These are phyloP conservation scores for Chalara sp. DNA, from an alignment of 2,329 filamentous ascomycete species.

Conservation along the genomic window DNA sequence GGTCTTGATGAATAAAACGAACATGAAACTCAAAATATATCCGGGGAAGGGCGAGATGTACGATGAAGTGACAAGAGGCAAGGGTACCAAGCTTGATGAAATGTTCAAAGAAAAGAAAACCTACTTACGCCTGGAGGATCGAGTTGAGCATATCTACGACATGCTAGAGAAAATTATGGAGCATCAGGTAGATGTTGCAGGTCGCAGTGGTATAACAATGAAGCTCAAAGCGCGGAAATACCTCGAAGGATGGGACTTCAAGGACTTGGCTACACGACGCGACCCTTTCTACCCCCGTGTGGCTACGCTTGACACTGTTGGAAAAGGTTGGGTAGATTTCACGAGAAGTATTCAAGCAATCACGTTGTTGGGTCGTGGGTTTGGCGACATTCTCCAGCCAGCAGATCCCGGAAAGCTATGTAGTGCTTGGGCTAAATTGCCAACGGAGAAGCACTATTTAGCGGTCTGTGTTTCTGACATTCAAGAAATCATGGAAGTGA, in stretches of 20 bases:
- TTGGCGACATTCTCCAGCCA: constrained; percentile 22
- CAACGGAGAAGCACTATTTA: constrained; percentile 24
- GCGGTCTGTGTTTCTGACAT: constrained; percentile 23
- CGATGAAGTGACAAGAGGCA: no score
- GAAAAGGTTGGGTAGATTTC: constrained; percentile 6
- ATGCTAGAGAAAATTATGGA: background rate
- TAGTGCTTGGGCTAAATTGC: constrained; percentile 21
- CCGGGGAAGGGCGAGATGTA: no score
- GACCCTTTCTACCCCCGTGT: background rate
- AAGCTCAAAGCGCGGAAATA: background rate
- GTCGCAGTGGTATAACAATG: background rate
- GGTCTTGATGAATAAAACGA: background rate
- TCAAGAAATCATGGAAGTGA: constrained; percentile 21
- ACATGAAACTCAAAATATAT: background rate
- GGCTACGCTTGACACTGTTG: background rate
- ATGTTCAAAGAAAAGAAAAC: no score
- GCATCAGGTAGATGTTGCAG: background rate
- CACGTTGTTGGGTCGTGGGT: constrained; percentile 21
- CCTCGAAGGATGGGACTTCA: background rate
- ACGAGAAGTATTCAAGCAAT: constrained; percentile 4
- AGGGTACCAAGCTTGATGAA: no score
- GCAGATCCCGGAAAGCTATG: constrained; percentile 13
- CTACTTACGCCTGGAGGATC: background rate
- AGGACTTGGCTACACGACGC: background rate
- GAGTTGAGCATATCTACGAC: background rate